Conservation (phyloP, 352 stramenopile species). For the Vaucheria bursata region DNA sequence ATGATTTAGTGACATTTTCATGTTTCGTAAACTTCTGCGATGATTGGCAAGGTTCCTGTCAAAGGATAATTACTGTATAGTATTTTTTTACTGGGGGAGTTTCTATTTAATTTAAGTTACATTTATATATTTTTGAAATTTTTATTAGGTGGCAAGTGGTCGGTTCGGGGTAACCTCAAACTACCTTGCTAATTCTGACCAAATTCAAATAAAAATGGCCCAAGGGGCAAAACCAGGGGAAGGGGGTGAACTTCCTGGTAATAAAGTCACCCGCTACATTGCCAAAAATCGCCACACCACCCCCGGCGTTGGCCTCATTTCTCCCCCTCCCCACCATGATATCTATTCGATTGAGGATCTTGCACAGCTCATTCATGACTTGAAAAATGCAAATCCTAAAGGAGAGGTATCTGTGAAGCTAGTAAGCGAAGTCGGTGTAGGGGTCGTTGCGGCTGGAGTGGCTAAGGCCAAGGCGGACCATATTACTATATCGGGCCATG, state of each 20-base stretch:
- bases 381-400: conserved; percentile 70
- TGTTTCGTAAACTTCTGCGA: no score
- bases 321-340: conserved; percentile 74
- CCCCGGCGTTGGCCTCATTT: conserved; percentile 69
- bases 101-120: no score
- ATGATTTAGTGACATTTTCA: no score
- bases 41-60: no score
- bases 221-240: conserved; percentile 75
- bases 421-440: conserved; percentile 71
- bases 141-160: conserved; percentile 58
- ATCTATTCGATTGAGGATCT: conserved; percentile 81
- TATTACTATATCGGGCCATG: conserved; percentile 71
- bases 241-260: conserved; percentile 59
- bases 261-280: background rate
- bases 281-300: conserved; percentile 56
- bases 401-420: conserved; percentile 73
- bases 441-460: conserved; percentile 70
- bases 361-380: conserved; percentile 72
- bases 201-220: conserved; percentile 76
- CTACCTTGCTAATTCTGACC: conserved; percentile 69
- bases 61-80: no score
- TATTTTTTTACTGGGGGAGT: no score
- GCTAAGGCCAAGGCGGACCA: conserved; percentile 73
- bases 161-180: conserved; percentile 71
- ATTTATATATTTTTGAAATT: no score